Conservation (phyloP, 768 basidiomycete species). For the Lactarius indigo region DNA sequence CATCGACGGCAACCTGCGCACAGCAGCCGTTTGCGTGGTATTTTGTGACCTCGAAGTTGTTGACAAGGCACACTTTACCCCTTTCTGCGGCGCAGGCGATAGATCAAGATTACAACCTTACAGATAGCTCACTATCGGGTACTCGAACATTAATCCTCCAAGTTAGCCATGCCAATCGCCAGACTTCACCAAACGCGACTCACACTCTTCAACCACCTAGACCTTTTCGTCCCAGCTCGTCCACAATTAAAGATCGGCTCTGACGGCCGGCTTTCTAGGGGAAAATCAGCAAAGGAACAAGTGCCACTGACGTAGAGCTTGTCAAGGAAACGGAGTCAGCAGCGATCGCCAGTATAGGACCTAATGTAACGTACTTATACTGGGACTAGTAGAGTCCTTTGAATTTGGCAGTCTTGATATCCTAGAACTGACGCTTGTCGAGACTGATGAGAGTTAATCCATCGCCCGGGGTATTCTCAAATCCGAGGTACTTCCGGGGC, state of each 20-base stretch:
- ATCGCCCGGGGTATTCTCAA: background rate
- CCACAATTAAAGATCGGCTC: background rate
- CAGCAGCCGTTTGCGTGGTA: too few species aligned
- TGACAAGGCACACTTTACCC: background rate
- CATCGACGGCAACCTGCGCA: too few species aligned
- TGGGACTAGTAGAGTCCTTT: background rate
- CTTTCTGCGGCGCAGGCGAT: background rate
- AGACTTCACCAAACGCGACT: background rate
- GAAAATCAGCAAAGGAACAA: background rate
- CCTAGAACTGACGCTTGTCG: background rate
- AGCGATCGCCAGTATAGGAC: background rate
- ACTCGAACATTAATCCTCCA: background rate
- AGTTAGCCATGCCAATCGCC: background rate
- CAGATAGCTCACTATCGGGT: background rate
- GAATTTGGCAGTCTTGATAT: background rate
- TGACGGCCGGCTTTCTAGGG: background rate
- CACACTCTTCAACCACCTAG: background rate
- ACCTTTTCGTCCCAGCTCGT: background rate
- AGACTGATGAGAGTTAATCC: background rate
- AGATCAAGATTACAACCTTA: background rate
- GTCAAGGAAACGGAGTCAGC: background rate
- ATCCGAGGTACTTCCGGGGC: background rate
- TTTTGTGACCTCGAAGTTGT: too few species aligned
- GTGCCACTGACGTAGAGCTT: background rate
- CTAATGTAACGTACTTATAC: background rate